Conservation (phyloP, 2,329 filamentous ascomycete genomes). For the Hyphodiscus sp. region DNA sequence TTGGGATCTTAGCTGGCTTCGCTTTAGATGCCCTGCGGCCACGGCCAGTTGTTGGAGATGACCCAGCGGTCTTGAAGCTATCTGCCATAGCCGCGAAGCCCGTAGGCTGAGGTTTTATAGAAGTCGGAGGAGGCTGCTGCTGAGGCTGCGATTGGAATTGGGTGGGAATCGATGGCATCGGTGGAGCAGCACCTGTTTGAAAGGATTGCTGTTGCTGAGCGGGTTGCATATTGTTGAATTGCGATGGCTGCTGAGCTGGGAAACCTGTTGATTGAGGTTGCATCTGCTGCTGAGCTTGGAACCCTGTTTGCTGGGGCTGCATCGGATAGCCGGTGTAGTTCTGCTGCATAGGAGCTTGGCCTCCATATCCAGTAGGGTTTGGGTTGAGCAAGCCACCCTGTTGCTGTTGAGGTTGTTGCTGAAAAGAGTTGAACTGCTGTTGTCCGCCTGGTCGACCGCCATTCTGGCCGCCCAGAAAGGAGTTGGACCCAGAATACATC, state of each 20-base stretch:
- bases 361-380: slow-evolving; percentile 26
- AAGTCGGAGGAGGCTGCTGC: slow-evolving; percentile 36
- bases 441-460: slow-evolving; percentile 64
- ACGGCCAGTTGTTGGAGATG: slow-evolving; percentile 35
- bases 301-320: slow-evolving; percentile 43
- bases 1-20: slow-evolving; percentile 76
- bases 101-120: slow-evolving; percentile 53
- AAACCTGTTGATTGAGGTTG: slow-evolving; percentile 52
- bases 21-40: slow-evolving; percentile 44
- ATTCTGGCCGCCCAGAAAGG: slow-evolving; percentile 71
- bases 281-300: slow-evolving; percentile 35
- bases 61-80: slow-evolving; percentile 50
- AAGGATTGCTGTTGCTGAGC: slow-evolving; percentile 37
- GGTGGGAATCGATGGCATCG: slow-evolving; percentile 29
- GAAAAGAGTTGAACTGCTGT: slow-evolving; percentile 48
- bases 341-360: slow-evolving; percentile 38
- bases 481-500: slow-evolving; percentile 91
- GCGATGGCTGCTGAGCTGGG: slow-evolving; percentile 37
- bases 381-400: slow-evolving; percentile 12
- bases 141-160: slow-evolving; percentile 39
- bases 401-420: slow-evolving; percentile 33
- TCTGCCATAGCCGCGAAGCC: slow-evolving; percentile 62
- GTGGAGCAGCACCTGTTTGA: slow-evolving; percentile 26
- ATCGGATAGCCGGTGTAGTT: slow-evolving; percentile 30
- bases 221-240: slow-evolving; percentile 36